Evolutionary conservation across 1,284 basidiomycete genomes (phyloP).

Genomic region (Wolfiporia cocos): DNA sequence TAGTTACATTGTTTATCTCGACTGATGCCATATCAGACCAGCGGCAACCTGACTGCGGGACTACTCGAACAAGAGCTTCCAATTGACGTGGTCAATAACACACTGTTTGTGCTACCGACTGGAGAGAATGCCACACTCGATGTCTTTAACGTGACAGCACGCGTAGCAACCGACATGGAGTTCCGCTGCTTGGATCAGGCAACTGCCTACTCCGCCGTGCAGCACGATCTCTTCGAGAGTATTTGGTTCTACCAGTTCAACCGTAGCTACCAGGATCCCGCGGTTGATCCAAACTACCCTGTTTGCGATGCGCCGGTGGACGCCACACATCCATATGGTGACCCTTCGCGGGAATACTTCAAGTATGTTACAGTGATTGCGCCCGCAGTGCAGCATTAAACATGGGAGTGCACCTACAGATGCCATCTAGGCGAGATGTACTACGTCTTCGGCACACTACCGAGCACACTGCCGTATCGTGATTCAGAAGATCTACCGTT

Average conservation of each 20-base stretch:
- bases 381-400: background rate
- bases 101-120: constrained; percentile 25
- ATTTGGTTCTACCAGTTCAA: constrained; percentile 34
- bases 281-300: constrained; percentile 30
- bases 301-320: constrained; percentile 30
- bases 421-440: constrained; percentile 33
- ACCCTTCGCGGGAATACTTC: constrained; percentile 27
- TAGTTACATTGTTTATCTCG: background rate
- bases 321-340: constrained; percentile 27
- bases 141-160: constrained; percentile 30
- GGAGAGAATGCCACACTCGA: constrained; percentile 25
- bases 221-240: constrained; percentile 26
- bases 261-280: constrained; percentile 29
- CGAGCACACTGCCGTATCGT: constrained; percentile 28
- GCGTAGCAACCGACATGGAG: constrained; percentile 28
- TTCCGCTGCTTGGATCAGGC: constrained; percentile 36
- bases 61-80: constrained; percentile 17
- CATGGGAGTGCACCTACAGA: background rate
- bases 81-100: constrained; percentile 10
- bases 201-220: constrained; percentile 26
- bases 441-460: constrained; percentile 31
- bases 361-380: constrained; percentile 15
- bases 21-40: constrained; percentile 9
- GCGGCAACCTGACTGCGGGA: constrained; percentile 15
- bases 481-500: constrained; percentile 32